Percentiles rank a stretch among this genome's conserved stretches.
phyloP scores from a whole-genome alignment of 2,329 filamentous ascomycete genomes.

The Colletotrichum aenigma region DNA sequence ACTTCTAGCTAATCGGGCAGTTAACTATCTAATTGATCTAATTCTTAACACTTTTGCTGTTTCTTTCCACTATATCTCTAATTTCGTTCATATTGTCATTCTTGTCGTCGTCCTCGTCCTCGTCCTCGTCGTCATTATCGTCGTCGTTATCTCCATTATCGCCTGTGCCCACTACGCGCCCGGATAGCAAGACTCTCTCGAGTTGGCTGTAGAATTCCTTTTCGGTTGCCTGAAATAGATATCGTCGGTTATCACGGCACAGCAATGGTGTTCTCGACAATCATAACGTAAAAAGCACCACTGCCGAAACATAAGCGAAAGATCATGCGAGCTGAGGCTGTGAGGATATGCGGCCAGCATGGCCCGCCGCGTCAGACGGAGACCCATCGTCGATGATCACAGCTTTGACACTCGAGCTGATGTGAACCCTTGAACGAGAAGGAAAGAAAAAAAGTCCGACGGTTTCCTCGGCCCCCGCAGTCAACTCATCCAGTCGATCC shows the following conservation, averaged over 20 bases:
- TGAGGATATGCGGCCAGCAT: background rate
- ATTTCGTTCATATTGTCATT: background rate
- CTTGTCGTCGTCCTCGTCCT: too few relatives aligned
- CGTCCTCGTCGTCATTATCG: too few relatives aligned
- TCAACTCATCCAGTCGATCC: background rate
- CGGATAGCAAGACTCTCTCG: background rate
- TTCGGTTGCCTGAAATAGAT: background rate
- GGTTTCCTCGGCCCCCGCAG: background rate
- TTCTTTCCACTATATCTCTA: background rate
- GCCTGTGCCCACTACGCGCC: background rate
- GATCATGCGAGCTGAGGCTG: background rate
- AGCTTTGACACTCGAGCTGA: background rate
- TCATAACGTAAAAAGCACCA: background rate
- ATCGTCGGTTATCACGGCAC: background rate
- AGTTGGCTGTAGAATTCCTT: rapidly evolving
- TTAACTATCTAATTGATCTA: too few relatives aligned
- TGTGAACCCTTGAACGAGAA: background rate
- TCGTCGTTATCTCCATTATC: background rate
- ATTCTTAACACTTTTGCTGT: rapidly evolving
- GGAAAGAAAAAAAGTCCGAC: background rate
- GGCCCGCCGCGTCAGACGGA: background rate
- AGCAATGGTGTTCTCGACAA: background rate
- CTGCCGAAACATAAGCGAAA: background rate
- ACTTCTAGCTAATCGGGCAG: too few relatives aligned
- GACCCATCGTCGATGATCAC: background rate